Percentiles rank a stretch among this genome's conserved stretches.
phyloP scores from a whole-genome alignment of 2,329 filamentous ascomycete species.

The Zasmidium citrigriseum region DNA sequence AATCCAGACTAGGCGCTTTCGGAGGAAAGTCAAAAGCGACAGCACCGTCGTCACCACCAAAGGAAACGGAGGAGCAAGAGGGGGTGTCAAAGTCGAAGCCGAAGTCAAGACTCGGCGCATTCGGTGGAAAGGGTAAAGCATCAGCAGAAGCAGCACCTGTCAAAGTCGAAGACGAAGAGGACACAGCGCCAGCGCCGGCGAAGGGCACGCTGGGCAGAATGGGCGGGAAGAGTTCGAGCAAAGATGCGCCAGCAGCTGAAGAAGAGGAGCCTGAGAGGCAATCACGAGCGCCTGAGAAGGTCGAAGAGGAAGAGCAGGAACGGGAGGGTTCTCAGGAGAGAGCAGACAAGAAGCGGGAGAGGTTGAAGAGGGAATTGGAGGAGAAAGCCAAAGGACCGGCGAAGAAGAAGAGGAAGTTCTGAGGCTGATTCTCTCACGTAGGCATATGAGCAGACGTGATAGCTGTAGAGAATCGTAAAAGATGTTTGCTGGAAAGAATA shows the following conservation, averaged over 20 bases:
- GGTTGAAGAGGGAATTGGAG: slow-evolving; percentile 57
- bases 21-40: not conserved
- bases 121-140: not conserved
- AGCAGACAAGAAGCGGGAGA: slow-evolving; percentile 56
- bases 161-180: not conserved
- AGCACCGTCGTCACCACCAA: not conserved
- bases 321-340: slow-evolving; percentile 52
- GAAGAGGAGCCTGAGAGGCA: slow-evolving; percentile 1
- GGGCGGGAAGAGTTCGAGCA: slow-evolving; percentile 14
- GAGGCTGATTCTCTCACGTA: slow-evolving; percentile 13
- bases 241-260: not conserved
- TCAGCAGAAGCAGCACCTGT: not conserved
- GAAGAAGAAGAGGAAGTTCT: slow-evolving; percentile 62
- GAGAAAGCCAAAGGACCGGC: slow-evolving; percentile 52
- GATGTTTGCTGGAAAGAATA: too few relatives aligned
- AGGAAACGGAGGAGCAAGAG: not conserved
- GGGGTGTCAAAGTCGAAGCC: not conserved
- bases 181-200: not conserved
- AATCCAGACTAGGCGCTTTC: not conserved
- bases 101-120: not conserved
- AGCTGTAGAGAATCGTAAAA: too few relatives aligned
- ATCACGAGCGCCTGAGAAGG: not conserved
- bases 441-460: not conserved
- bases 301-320: slow-evolving; percentile 9
- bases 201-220: slow-evolving; percentile 23